Evolutionary conservation across 2,329 filamentous ascomycete species (phyloP).

Genomic region (Fusarium chaquense): DNA sequence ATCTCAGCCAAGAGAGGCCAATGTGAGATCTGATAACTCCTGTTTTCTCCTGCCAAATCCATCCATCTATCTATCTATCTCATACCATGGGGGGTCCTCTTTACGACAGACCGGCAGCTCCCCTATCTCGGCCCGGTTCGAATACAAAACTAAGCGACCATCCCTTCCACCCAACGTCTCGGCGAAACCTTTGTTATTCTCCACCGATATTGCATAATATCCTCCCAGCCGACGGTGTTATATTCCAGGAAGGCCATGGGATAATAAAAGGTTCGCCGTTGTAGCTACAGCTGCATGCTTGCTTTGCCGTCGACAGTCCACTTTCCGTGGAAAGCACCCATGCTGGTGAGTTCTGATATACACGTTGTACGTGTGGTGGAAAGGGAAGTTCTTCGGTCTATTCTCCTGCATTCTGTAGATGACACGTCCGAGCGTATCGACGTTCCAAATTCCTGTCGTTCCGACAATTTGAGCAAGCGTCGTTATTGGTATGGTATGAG

Average conservation of each 20-base stretch:
- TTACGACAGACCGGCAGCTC: background rate
- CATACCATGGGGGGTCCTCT: background rate
- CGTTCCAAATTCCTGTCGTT: background rate
- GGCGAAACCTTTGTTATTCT: background rate
- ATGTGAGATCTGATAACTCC: background rate
- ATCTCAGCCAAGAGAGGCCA: background rate
- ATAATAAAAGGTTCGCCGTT: background rate
- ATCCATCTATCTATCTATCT: background rate
- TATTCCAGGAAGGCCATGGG: background rate
- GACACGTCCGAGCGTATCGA: background rate
- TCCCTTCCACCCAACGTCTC: background rate
- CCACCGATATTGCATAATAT: background rate
- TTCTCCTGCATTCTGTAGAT: background rate
- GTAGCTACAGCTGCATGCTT: rapidly evolving
- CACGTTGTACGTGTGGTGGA: background rate
- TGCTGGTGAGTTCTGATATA: background rate
- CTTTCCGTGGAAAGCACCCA: background rate
- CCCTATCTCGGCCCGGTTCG: background rate
- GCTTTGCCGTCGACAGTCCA: background rate
- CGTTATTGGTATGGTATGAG: background rate
- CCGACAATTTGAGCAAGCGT: background rate
- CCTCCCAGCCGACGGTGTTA: background rate
- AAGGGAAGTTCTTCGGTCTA: background rate
- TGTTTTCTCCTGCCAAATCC: background rate
- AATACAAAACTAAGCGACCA: background rate